phyloP scores from a whole-genome alignment of 2,329 filamentous ascomycete genomes.

The Microsporum canis region DNA sequence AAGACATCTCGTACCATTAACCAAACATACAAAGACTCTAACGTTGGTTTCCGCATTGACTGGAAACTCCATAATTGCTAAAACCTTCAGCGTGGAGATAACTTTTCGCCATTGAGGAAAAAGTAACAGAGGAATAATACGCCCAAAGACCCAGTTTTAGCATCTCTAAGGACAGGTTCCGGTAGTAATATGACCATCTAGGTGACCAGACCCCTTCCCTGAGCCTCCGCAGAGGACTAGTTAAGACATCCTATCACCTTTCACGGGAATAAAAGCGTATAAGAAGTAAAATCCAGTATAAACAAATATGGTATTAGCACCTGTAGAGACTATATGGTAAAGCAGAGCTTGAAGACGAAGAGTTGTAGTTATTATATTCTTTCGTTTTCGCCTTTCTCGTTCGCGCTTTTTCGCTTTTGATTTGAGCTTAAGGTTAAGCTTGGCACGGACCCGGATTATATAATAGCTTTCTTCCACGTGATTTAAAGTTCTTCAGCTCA shows the following conservation, averaged over 20 bases:
- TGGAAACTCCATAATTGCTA: constrained; percentile 33
- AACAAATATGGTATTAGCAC: too few relatives aligned
- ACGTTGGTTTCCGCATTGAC: constrained; percentile 33
- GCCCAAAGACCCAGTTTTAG: not conserved
- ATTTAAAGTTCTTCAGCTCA: not conserved
- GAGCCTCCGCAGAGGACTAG: not conserved
- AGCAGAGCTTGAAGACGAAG: not conserved
- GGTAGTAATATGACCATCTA: not conserved
- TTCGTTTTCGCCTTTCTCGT: not conserved
- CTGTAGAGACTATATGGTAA: not conserved
- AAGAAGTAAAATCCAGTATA: not conserved
- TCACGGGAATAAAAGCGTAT: not conserved
- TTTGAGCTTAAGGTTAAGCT: not conserved
- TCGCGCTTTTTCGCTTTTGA: not conserved
- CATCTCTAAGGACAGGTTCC: not conserved
- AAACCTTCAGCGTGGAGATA: not conserved
- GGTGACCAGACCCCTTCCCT: not conserved
- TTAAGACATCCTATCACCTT: not conserved
- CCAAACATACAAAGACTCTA: constrained; percentile 31
- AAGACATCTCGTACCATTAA: not conserved
- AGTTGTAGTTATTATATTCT: not conserved
- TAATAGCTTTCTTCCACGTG: not conserved
- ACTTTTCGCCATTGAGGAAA: constrained; percentile 5
- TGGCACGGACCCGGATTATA: not conserved
- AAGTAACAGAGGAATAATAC: not conserved